A percentile compares a stretch with the other conserved stretches of the same genome.
Conservation (phyloP, 441 rosid species). For the Populus tomentosa region DNA sequence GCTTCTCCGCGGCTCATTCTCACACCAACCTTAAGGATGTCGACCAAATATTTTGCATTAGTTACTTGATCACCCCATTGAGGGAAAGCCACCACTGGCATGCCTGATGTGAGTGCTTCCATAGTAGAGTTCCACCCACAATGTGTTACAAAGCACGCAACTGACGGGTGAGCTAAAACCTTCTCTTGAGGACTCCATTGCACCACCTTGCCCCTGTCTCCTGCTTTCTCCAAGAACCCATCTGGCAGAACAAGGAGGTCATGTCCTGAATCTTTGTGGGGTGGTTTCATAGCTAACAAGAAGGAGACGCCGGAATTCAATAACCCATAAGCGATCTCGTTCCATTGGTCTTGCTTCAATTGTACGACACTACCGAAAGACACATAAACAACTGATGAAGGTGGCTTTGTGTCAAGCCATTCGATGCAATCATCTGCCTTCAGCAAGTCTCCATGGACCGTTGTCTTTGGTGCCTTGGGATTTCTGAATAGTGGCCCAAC, state of each 20-base stretch:
- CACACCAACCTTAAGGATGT: slow-evolving; percentile 59
- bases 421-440: slow-evolving; percentile 51
- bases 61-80: slow-evolving; percentile 96
- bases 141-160: slow-evolving; percentile 69
- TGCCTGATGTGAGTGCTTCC: slow-evolving; percentile 60
- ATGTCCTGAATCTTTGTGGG: slow-evolving; percentile 13
- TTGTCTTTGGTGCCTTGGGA: slow-evolving; percentile 28
- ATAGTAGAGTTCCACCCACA: slow-evolving; percentile 90
- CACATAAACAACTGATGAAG: slow-evolving; percentile 61
- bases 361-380: slow-evolving; percentile 62
- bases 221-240: slow-evolving; percentile 46
- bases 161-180: slow-evolving; percentile 58
- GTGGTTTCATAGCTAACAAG: slow-evolving; percentile 68
- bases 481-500: slow-evolving; percentile 64
- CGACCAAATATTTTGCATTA: slow-evolving; percentile 54
- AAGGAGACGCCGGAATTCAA: slow-evolving; percentile 46
- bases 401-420: slow-evolving; percentile 63
- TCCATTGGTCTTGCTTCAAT: slow-evolving; percentile 56
- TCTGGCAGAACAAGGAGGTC: slow-evolving; percentile 45
- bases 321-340: slow-evolving; percentile 64
- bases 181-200: slow-evolving; percentile 78
- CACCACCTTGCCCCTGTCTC: slow-evolving; percentile 53
- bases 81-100: slow-evolving; percentile 65
- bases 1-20: slow-evolving; percentile 67
- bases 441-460: slow-evolving; percentile 40